Percentiles rank a stretch among this genome's conserved stretches.
Conservation (phyloP, 495 filamentous ascomycete genomes). For the Penicillium bovifimosum region DNA sequence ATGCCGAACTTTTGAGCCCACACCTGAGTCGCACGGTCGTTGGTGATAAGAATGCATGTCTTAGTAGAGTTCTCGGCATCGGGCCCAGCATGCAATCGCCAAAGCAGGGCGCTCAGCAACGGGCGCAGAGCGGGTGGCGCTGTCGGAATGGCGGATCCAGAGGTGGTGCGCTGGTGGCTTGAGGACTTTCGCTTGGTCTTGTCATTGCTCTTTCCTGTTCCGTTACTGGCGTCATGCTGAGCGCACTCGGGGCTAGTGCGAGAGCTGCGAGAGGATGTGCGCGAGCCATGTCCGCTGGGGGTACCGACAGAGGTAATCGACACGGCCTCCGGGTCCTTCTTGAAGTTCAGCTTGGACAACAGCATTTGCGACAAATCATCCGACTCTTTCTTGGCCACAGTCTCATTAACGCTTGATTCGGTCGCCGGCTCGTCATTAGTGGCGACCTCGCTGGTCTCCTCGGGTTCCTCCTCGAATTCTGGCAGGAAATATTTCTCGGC, state of each 20-base stretch:
- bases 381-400: constrained; percentile 15
- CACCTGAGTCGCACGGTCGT: constrained; percentile 48
- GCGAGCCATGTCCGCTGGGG: constrained; percentile 37
- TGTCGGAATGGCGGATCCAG: constrained; percentile 31
- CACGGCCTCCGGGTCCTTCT: constrained; percentile 41
- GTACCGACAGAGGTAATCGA: constrained; percentile 49
- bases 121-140: constrained; percentile 47
- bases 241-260: constrained; percentile 46
- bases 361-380: constrained; percentile 48
- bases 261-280: constrained; percentile 47
- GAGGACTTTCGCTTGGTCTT: constrained; percentile 17
- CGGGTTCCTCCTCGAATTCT: constrained; percentile 46
- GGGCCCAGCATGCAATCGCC: constrained; percentile 49
- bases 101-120: constrained; percentile 57
- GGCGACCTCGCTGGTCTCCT: constrained; percentile 18
- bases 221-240: constrained; percentile 27
- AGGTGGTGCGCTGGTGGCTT: constrained; percentile 36
- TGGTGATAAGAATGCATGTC: constrained; percentile 52
- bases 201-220: constrained; percentile 11
- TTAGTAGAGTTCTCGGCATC: constrained; percentile 37
- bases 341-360: constrained; percentile 48
- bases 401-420: constrained; percentile 12
- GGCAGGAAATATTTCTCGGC: constrained; percentile 56
- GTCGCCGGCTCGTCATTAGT: constrained; percentile 14
- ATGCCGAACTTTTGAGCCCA: constrained; percentile 60